A percentile compares a stretch with the other conserved stretches of the same genome.
Conservation (phyloP, 352 stramenopile species). For the Halophytophthora polymorphica region DNA sequence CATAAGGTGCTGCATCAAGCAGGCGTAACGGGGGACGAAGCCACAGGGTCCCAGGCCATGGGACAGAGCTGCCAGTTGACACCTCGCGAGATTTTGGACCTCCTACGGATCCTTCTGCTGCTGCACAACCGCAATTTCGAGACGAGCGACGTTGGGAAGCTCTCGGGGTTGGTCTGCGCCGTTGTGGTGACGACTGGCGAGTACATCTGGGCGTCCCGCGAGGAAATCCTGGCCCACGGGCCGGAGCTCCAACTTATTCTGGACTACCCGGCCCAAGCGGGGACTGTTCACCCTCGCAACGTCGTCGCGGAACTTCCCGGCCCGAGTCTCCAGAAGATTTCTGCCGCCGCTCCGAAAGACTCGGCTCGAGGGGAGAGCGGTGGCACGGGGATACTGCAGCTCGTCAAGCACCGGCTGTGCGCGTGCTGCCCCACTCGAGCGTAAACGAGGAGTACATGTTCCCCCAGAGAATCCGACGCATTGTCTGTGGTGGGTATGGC, state of each 20-base stretch:
- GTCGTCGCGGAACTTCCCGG: too few relatives aligned
- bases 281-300: too few relatives aligned
- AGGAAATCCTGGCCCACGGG: constrained; percentile 7
- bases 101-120: constrained; percentile 15
- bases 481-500: too few relatives aligned
- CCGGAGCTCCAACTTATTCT: constrained; percentile 2
- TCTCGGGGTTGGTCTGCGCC: constrained; percentile 21
- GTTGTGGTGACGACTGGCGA: constrained; percentile 5
- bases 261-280: background rate
- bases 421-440: too few relatives aligned
- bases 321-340: too few relatives aligned
- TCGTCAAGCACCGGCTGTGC: too few relatives aligned
- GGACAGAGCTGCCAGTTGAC: constrained; percentile 4
- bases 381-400: too few relatives aligned
- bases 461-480: too few relatives aligned
- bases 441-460: too few relatives aligned
- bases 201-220: constrained; percentile 13
- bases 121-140: constrained; percentile 10
- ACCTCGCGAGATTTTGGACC: constrained; percentile 6
- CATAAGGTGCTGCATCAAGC: constrained; percentile 5
- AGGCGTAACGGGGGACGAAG: background rate
- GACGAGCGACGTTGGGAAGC: constrained; percentile 9
- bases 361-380: too few relatives aligned
- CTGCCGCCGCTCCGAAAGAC: too few relatives aligned
- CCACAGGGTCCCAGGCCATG: constrained; percentile 4